Evolutionary conservation across 2,329 filamentous ascomycete species (phyloP).

Genomic region (Aspergillus piperis): DNA sequence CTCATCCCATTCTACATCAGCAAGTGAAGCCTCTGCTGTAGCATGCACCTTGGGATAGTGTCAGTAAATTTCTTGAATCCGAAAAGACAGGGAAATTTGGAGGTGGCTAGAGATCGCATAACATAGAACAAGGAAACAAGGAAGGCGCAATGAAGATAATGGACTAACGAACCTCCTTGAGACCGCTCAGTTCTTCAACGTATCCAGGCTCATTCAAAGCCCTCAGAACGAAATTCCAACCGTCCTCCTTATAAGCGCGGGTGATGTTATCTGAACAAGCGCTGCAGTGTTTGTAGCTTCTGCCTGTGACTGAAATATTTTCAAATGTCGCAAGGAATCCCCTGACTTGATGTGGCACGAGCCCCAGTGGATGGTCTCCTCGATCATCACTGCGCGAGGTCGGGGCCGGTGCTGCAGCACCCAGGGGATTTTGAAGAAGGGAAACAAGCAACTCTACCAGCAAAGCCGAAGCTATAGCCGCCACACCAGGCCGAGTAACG

Average conservation of each 20-base stretch:
- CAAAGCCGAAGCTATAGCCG: slow-evolving; percentile 86
- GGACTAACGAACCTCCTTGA: slow-evolving; percentile 53
- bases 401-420: slow-evolving; percentile 44
- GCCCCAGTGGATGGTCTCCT: slow-evolving; percentile 50
- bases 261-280: slow-evolving; percentile 62
- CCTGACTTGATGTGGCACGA: slow-evolving; percentile 64
- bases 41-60: slow-evolving; percentile 43
- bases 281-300: slow-evolving; percentile 63
- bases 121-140: slow-evolving; percentile 25
- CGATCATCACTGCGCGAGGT: slow-evolving; percentile 33
- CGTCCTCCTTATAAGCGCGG: slow-evolving; percentile 53
- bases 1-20: slow-evolving; percentile 49
- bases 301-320: slow-evolving; percentile 58
- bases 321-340: slow-evolving; percentile 63
- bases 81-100: neutral
- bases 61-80: slow-evolving; percentile 19
- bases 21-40: slow-evolving; percentile 47
- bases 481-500: slow-evolving; percentile 89
- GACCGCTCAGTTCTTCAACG: slow-evolving; percentile 63
- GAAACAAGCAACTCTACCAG: slow-evolving; percentile 88
- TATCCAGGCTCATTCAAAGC: slow-evolving; percentile 63
- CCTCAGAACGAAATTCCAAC: slow-evolving; percentile 62
- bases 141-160: neutral
- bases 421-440: slow-evolving; percentile 77
- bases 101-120: neutral